A percentile compares a stretch with the other conserved stretches of the same genome.
phyloP scores from a whole-genome alignment of 805 yeast genomes.

The Yarrowia sp. region DNA sequence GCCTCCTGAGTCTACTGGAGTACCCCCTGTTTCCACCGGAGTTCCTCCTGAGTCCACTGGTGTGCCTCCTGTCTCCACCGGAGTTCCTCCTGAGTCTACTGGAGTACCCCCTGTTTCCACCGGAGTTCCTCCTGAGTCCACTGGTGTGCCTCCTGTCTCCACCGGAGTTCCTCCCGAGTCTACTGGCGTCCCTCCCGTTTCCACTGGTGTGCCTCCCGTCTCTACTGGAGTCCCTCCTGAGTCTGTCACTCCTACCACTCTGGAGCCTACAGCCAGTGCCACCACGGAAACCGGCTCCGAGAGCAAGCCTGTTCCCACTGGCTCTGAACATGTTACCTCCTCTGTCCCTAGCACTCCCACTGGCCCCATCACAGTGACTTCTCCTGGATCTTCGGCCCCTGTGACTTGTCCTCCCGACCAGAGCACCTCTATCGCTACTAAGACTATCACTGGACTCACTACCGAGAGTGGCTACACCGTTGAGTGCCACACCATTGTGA shows the following conservation, averaged over 20 bases:
- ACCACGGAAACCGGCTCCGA: neutral
- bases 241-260: neutral
- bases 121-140: too few relatives aligned
- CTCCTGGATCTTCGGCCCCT: neutral
- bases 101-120: neutral
- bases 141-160: neutral
- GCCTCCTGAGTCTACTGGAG: neutral
- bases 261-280: conserved; percentile 6
- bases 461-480: neutral
- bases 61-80: neutral
- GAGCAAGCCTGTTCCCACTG: neutral
- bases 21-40: too few relatives aligned
- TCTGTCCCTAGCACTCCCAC: neutral
- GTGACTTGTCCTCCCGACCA: conserved; percentile 8
- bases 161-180: neutral
- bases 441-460: neutral
- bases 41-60: too few relatives aligned
- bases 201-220: neutral
- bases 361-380: neutral
- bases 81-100: neutral
- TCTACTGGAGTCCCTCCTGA: neutral
- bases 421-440: neutral
- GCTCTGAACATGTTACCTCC: neutral
- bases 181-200: neutral
- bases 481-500: conserved; percentile 1